A percentile compares a stretch with the other conserved stretches of the same genome.
Evolutionary conservation across 2,329 filamentous ascomycete species (phyloP).

Genomic region (Rosellinia necatrix): DNA sequence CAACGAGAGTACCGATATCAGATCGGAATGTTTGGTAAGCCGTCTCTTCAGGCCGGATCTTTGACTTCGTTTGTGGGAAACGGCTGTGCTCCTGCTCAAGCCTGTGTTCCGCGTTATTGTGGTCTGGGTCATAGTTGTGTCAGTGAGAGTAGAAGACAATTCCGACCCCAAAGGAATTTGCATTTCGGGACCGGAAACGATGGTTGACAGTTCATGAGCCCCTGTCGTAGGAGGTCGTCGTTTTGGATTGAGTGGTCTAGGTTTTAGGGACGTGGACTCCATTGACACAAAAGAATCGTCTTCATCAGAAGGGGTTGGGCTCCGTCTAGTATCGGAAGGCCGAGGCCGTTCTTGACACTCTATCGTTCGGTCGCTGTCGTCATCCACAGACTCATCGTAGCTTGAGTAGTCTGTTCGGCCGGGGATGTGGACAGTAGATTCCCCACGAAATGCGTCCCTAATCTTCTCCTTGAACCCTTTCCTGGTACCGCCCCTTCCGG

Average conservation of each 20-base stretch:
- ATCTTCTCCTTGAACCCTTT: conserved; percentile 62
- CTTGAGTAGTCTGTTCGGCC: conserved; percentile 55
- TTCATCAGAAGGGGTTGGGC: conserved; percentile 41
- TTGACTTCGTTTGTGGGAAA: conserved; percentile 53
- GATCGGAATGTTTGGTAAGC: conserved; percentile 88
- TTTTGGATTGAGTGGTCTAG: conserved; percentile 31
- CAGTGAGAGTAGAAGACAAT: conserved; percentile 53
- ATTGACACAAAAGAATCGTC: conserved; percentile 40
- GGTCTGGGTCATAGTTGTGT: conserved; percentile 59
- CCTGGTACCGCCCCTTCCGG: conserved; percentile 53
- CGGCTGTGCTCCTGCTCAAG: conserved; percentile 51
- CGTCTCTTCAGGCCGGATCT: conserved; percentile 69
- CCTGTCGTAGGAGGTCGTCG: conserved; percentile 58
- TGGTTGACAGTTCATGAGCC: conserved; percentile 61
- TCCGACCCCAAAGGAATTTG: conserved; percentile 54
- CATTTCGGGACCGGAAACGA: conserved; percentile 55
- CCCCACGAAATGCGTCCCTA: conserved; percentile 66
- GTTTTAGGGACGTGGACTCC: conserved; percentile 34
- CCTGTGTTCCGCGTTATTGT: conserved; percentile 58
- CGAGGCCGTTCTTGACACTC: conserved; percentile 38
- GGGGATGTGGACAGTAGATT: conserved; percentile 56
- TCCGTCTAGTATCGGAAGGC: conserved; percentile 42
- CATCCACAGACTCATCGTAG: conserved; percentile 47
- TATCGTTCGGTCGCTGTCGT: conserved; percentile 36
- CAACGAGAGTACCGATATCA: conserved; percentile 88